Percentiles rank a stretch among this genome's conserved stretches.
Evolutionary conservation across 306 rosid genomes (phyloP).

Genomic region (Trifolium dubium): DNA sequence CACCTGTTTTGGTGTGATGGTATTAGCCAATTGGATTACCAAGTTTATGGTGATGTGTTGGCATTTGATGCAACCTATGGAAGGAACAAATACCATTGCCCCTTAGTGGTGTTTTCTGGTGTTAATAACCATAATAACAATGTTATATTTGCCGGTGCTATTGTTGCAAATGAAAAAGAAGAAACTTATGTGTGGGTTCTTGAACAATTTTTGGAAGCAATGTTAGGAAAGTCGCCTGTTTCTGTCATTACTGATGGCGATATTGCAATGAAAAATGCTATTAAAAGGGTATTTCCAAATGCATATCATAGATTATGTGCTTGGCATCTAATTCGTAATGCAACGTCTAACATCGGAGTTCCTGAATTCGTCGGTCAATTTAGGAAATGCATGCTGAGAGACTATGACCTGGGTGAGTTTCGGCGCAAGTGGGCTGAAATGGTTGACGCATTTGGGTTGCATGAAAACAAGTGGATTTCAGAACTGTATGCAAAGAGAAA

Average conservation of each 20-base stretch:
- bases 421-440: background rate
- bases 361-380: background rate
- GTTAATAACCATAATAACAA: background rate
- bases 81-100: background rate
- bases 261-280: background rate
- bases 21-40: too few relatives aligned
- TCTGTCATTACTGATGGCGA: background rate
- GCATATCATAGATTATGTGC: background rate
- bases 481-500: background rate
- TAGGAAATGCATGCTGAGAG: background rate
- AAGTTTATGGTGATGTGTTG: background rate
- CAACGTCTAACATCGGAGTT: background rate
- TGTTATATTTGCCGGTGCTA: background rate
- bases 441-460: background rate
- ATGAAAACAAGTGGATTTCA: background rate
- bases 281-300: background rate
- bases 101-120: background rate
- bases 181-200: background rate
- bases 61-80: slow-evolving; percentile 13
- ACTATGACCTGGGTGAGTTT: background rate
- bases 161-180: background rate
- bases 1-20: too few relatives aligned
- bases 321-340: background rate
- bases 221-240: background rate
- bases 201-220: background rate